These are phyloP conservation scores for Pleurotus salmoneostramineus DNA, from an alignment of 768 basidiomycete species.

Conservation along the genomic window DNA sequence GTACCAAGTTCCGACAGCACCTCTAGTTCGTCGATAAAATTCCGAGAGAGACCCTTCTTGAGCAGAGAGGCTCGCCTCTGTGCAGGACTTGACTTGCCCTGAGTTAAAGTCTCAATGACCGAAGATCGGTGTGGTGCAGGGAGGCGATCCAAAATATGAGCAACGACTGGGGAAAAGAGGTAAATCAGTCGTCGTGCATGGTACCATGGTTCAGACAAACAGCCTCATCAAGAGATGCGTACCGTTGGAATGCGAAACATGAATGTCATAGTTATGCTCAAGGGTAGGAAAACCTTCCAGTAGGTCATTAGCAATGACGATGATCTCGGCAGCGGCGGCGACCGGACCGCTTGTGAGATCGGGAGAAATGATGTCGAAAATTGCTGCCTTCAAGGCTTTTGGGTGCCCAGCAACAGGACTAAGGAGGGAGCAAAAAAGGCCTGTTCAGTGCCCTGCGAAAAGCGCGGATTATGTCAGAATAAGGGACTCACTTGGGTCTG, in stretches of 20 bases:
- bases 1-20: slow-evolving; percentile 58
- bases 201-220: too few relatives aligned
- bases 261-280: slow-evolving; percentile 65
- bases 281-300: slow-evolving; percentile 72
- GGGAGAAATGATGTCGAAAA: slow-evolving; percentile 81
- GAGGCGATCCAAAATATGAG: slow-evolving; percentile 57
- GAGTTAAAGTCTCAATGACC: slow-evolving; percentile 62
- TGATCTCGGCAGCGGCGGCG: slow-evolving; percentile 72
- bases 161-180: slow-evolving; percentile 49
- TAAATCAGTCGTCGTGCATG: neutral
- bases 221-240: slow-evolving; percentile 16
- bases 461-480: neutral
- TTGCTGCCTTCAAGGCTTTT: slow-evolving; percentile 65
- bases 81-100: slow-evolving; percentile 57
- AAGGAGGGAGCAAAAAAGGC: slow-evolving; percentile 9
- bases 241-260: slow-evolving; percentile 78
- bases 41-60: slow-evolving; percentile 67
- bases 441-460: too few relatives aligned
- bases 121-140: slow-evolving; percentile 50
- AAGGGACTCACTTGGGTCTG: slow-evolving; percentile 52
- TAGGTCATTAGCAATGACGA: slow-evolving; percentile 63
- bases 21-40: slow-evolving; percentile 72
- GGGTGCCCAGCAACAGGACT: slow-evolving; percentile 74
- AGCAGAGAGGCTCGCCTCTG: slow-evolving; percentile 69
- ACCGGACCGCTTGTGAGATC: slow-evolving; percentile 60